Evolutionary conservation across 441 rosid species (phyloP).

Genomic region (Pelargonium citronellum): DNA sequence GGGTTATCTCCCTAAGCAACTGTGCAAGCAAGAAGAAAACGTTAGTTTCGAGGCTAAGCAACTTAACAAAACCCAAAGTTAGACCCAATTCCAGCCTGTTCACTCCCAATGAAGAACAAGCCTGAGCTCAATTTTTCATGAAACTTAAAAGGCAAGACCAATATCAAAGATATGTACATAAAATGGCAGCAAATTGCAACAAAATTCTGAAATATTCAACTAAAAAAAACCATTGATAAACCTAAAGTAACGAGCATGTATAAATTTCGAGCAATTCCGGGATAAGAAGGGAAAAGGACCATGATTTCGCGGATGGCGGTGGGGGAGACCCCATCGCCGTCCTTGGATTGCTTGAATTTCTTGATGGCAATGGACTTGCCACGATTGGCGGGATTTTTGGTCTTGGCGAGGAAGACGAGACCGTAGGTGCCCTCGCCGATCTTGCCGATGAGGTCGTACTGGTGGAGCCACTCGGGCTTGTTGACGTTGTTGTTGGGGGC

Average conservation of each 20-base stretch:
- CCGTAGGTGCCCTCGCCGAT: constrained; percentile 97
- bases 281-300: constrained; percentile 10
- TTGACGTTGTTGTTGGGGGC: constrained; percentile 33
- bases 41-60: not conserved
- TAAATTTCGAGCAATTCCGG: not conserved
- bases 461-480: constrained; percentile 97
- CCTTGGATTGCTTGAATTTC: constrained; percentile 95
- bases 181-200: not conserved
- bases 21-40: constrained; percentile 11
- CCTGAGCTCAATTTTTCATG: not conserved
- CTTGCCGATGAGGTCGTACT: constrained; percentile 89
- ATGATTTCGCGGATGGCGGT: constrained; percentile 96
- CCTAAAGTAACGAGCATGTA: no score
- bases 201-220: no score
- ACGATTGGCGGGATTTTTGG: constrained; percentile 59
- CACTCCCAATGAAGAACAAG: not conserved
- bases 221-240: no score
- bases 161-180: no score
- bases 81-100: no score
- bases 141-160: not conserved
- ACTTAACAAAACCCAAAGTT: not conserved
- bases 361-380: constrained; percentile 87
- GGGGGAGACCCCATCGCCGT: constrained; percentile 95
- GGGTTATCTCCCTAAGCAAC: constrained; percentile 87
- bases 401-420: constrained; percentile 85